Evolutionary conservation across 73 alveolate species (phyloP).

Genomic region (Paramecium biaurelia): DNA sequence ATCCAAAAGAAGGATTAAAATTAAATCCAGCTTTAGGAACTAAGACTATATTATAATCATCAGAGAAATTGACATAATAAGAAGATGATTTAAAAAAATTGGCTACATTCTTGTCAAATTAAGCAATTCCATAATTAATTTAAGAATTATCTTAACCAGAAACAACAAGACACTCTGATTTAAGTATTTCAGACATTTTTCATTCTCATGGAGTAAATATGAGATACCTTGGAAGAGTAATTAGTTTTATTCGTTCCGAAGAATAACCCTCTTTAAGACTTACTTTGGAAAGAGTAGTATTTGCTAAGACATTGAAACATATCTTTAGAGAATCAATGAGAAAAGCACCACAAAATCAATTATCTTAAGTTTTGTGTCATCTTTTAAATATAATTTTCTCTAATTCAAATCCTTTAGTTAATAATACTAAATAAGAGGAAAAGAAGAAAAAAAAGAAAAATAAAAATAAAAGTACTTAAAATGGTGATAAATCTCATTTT

Average conservation of each 20-base stretch:
- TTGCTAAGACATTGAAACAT: constrained; percentile 76
- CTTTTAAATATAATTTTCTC: constrained; percentile 70
- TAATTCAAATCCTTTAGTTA: constrained; percentile 45
- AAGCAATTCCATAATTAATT: constrained; percentile 73
- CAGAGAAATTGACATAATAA: constrained; percentile 55
- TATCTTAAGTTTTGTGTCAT: constrained; percentile 74
- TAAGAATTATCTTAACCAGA: constrained; percentile 73
- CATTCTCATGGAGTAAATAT: constrained; percentile 89
- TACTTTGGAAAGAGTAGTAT: constrained; percentile 75
- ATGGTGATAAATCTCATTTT: constrained; percentile 30
- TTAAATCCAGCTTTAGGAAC: constrained; percentile 47
- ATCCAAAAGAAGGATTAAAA: constrained; percentile 68
- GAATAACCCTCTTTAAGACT: constrained; percentile 74
- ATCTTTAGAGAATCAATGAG: constrained; percentile 78
- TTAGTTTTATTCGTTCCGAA: constrained; percentile 53
- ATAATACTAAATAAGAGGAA: constrained; percentile 61
- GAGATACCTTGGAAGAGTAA: constrained; percentile 84
- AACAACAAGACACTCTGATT: constrained; percentile 71
- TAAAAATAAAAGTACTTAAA: constrained; percentile 34
- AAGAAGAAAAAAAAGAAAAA: constrained; percentile 48
- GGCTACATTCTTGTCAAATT: constrained; percentile 65
- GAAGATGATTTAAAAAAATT: constrained; percentile 68
- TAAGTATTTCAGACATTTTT: constrained; percentile 70
- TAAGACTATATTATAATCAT: not conserved
- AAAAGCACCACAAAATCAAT: constrained; percentile 69